Conservation (phyloP, 306 rosid species). For the Ziziphus jujuba region DNA sequence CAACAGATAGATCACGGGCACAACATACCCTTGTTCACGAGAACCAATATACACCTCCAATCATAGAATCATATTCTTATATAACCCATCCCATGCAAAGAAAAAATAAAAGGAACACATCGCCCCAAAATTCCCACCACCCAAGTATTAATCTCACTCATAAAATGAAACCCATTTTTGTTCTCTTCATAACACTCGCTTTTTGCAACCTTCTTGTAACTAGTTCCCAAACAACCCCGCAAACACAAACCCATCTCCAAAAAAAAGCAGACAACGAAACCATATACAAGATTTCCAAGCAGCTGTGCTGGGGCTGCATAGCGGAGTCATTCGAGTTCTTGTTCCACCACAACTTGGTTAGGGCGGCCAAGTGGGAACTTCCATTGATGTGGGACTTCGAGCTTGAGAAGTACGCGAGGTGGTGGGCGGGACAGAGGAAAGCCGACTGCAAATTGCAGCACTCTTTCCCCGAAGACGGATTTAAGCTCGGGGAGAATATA, state of each 20-base stretch:
- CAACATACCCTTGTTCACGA: constrained; percentile 19
- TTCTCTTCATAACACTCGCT: constrained; percentile 17
- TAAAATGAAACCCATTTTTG: constrained; percentile 35
- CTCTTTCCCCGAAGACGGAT: constrained; percentile 70
- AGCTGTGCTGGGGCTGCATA: constrained; percentile 81
- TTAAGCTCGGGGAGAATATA: constrained; percentile 81
- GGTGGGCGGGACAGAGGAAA: constrained; percentile 77
- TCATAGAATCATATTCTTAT: neutral
- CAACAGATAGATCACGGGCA: constrained; percentile 25
- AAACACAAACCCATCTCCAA: constrained; percentile 19
- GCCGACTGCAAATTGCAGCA: constrained; percentile 69
- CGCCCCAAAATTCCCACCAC: neutral
- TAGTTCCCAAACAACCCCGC: constrained; percentile 16
- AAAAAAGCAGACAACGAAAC: constrained; percentile 55
- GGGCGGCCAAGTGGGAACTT: constrained; percentile 67
- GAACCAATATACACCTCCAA: neutral
- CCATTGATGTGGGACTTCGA: constrained; percentile 67
- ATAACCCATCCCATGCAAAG: neutral
- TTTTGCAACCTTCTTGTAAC: neutral
- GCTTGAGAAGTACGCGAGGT: constrained; percentile 67
- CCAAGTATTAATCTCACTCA: no score
- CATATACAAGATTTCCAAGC: constrained; percentile 59
- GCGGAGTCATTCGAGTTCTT: constrained; percentile 68
- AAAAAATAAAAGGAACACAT: no score
- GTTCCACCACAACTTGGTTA: constrained; percentile 61